Base-by-base conservation (phyloP, 2,329 filamentous ascomycete species). In the Aspergillus versicolor region DNA sequence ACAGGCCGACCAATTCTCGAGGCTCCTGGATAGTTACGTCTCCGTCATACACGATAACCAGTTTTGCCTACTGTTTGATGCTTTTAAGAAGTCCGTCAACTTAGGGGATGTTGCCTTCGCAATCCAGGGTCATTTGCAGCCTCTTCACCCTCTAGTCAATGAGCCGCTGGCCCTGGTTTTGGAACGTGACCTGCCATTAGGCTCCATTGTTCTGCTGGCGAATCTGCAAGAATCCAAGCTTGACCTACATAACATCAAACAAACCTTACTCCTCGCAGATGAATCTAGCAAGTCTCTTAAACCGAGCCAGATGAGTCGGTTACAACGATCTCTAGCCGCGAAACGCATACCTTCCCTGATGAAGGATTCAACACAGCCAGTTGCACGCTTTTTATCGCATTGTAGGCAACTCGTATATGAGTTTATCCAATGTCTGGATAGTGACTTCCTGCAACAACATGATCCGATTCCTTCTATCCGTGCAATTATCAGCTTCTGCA, bases 401-500 rank as follows among this genome's bases (percentile, higher is more conserved):
- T 75, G 72, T 60, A 69, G 71, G 38, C 72, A 72, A 53, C 65
- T 65, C 21, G 53, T 76, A 32, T 71, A 72, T 42, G 69, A 74
- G 6, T 70, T 66, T 27, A 69, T 76, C 11, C 71, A 71, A 56
- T 54, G 57, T 11, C 43, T 74, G 27, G 67, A 72, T 49, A 54
- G 63, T 9, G 55, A 61, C n/a, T 62, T 60, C 42, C 61, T 74
- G 24, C 58, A 66, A 15, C 59, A 61, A 3, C 57, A 66, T 41
- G 60, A 69, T 15, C 57, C 68, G 15, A 54, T 72, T 13, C 55
- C 65, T 13, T 61, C 67, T 12, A 59, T 73, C 41, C 64, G 65
- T 15, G 67, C 70, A 11, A 65, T 79, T 3, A 66, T 77, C 22
- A 65, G 64, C 17, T 76, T 83, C 54, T 82, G 81, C 65, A 77